A percentile compares a stretch with the other conserved stretches of the same genome.
Conservation (phyloP, 139 green algal genomes). For the Asterochloris erici region DNA sequence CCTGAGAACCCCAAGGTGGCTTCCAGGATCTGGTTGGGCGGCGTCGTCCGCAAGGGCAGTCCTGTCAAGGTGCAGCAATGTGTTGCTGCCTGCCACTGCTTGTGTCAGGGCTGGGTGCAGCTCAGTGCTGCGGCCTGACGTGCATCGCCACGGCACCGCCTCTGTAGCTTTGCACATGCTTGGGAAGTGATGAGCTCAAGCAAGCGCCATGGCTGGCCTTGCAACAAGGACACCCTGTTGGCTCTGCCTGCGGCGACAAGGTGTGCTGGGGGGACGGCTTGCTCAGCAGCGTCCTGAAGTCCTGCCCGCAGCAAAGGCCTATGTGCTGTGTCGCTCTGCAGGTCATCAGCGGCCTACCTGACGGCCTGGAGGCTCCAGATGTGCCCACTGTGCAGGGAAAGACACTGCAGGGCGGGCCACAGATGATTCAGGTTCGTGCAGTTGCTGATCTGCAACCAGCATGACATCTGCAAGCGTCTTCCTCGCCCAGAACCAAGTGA, state of each 20-base stretch:
- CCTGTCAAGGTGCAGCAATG: conserved; percentile 43
- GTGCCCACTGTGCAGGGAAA: conserved; percentile 50
- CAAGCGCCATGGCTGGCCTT: not conserved
- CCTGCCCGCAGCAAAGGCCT: not conserved
- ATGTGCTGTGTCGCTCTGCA: conserved; percentile 9
- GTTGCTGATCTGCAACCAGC: no score
- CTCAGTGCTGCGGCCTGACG: no score
- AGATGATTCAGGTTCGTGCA: conserved; percentile 72
- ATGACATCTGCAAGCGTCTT: no score
- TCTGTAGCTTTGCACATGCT: not conserved
- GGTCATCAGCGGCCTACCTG: conserved; percentile 55
- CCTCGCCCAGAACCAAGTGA: no score
- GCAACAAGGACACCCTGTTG: no score
- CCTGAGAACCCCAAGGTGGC: conserved; percentile 55
- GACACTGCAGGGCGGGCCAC: conserved; percentile 69
- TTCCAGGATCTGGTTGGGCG: conserved; percentile 71
- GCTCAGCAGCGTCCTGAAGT: not conserved
- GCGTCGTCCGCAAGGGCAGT: conserved; percentile 51
- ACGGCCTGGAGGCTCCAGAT: conserved; percentile 29
- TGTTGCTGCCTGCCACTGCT: not conserved
- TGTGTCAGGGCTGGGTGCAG: no score
- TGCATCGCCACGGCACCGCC: no score
- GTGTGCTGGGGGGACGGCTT: no score
- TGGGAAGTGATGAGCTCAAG: not conserved
- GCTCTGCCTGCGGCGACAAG: no score